These are phyloP conservation scores for Cyclotella kingstonii DNA, from an alignment of 108 stramenopile species.

Conservation along the genomic window DNA sequence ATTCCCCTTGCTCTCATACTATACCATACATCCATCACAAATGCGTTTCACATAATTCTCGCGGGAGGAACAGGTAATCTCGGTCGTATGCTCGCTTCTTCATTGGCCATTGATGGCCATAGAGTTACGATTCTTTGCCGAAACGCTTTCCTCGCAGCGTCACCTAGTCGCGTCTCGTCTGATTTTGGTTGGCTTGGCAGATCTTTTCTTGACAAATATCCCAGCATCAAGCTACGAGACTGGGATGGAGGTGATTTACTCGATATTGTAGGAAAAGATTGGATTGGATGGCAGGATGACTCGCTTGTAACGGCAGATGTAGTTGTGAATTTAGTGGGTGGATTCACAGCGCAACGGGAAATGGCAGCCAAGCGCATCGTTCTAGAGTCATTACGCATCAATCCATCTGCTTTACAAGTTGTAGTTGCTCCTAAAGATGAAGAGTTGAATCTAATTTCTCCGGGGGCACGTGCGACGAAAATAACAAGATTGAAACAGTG, in stretches of 20 bases:
- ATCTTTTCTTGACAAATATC: conserved; percentile 53
- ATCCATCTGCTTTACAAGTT: conserved; percentile 62
- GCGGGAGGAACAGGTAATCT: conserved; percentile 80
- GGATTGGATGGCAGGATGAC: conserved; percentile 75
- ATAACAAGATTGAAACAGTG: conserved; percentile 57
- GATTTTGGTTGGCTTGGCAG: conserved; percentile 78
- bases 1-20: too few relatives aligned
- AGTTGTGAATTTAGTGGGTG: conserved; percentile 78
- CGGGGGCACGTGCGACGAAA: conserved; percentile 52
- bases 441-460: conserved; percentile 52
- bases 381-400: conserved; percentile 61
- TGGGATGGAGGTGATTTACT: conserved; percentile 87
- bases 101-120: conserved; percentile 47
- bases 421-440: conserved; percentile 61
- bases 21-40: too few relatives aligned
- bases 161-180: conserved; percentile 68
- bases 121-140: conserved; percentile 74
- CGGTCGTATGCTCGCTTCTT: conserved; percentile 50
- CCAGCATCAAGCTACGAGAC: conserved; percentile 64
- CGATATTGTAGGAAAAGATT: conserved; percentile 79
- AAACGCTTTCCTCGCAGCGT: conserved; percentile 75
- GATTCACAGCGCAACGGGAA: conserved; percentile 73
- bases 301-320: conserved; percentile 60
- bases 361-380: conserved; percentile 78
- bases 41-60: conserved; percentile 61